Conservation (phyloP, 805 yeast genomes). For the Blastobotrys parvus region DNA sequence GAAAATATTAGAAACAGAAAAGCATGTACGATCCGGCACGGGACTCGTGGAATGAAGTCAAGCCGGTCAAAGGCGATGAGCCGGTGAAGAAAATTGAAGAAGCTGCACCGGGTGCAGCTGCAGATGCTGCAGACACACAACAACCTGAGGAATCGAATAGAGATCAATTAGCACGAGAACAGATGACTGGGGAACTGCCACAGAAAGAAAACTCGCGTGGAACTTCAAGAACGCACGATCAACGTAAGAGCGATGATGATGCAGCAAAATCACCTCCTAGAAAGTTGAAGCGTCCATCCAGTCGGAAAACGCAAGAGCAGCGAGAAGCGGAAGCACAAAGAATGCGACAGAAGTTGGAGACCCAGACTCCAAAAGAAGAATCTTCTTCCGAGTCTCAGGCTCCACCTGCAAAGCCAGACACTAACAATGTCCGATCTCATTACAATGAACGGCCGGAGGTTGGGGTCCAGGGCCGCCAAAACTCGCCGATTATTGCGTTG, state of each 20-base stretch:
- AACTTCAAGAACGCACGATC: too few species aligned
- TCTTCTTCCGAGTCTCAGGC: constrained; percentile 1
- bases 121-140: background rate
- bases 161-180: too few species aligned
- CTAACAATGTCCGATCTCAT: constrained; percentile 59
- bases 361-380: constrained; percentile 7
- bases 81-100: background rate
- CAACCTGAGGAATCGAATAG: too few species aligned
- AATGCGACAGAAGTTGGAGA: constrained; percentile 9
- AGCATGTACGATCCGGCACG: constrained; percentile 21
- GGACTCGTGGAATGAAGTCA: constrained; percentile 15
- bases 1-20: background rate
- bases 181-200: background rate
- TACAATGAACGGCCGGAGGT: constrained; percentile 78
- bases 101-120: background rate
- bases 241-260: too few species aligned
- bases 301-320: constrained; percentile 8
- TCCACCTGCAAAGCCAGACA: constrained; percentile 15
- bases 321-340: constrained; percentile 11
- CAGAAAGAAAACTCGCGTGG: too few species aligned
- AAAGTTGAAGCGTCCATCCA: constrained; percentile 16
- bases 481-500: constrained; percentile 77
- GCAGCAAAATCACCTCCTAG: constrained; percentile 6
- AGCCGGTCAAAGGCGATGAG: background rate
- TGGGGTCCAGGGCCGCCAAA: constrained; percentile 50